Evolutionary conservation across 75 land plant species (phyloP), one percentile per base, ranked within the genome.

Genomic region (Chamaecyparis obtusa): DNA sequence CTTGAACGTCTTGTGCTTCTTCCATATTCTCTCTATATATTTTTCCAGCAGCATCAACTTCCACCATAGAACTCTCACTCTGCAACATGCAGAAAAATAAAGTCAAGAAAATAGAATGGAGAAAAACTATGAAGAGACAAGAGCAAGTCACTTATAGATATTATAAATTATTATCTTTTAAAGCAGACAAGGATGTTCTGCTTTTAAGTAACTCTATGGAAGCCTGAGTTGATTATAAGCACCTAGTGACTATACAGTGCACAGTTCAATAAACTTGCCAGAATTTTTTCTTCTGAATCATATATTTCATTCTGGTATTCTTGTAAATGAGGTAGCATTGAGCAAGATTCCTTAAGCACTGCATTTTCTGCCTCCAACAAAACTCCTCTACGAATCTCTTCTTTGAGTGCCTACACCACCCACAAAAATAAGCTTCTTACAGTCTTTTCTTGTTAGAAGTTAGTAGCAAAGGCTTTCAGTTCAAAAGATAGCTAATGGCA

Each of bases 301-400:
- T 86, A 55, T 9, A 89, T 85, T 49, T 86, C 88, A 41, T 48
- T 84, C 35, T 88, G 91, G 72, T 90, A 90, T n/a, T 88, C 48
- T 51, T 86, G 91, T 51, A 89, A 60, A 82, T 90, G 90, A 32
- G 91, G 88, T 86, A 90, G 41, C 74, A 55, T 82, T 72, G 90
- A 64, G 41, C 86, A 85, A 27, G 90, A 89, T 84, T 90, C 88
- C 72, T 90, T 90, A 8, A 90, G 85, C 0, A 83, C 91, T 11
- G 91, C 91, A 86, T 90, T 90, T 51, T 90, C 91, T n/a, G 91
- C 91, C 71, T 90, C 91, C 72, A 90, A 83, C 46, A 88, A 90
- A 55, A 90, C 49, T 33, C 86, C 90, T 36, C 91, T 69, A n/a
- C 79, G 89, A 46, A 90, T 90, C 85, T 90, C 91, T 77, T 86